A percentile compares a stretch with the other conserved stretches of the same genome.
phyloP scores from a whole-genome alignment of 2,329 filamentous ascomycete genomes.

The Fusarium goolgardi region DNA sequence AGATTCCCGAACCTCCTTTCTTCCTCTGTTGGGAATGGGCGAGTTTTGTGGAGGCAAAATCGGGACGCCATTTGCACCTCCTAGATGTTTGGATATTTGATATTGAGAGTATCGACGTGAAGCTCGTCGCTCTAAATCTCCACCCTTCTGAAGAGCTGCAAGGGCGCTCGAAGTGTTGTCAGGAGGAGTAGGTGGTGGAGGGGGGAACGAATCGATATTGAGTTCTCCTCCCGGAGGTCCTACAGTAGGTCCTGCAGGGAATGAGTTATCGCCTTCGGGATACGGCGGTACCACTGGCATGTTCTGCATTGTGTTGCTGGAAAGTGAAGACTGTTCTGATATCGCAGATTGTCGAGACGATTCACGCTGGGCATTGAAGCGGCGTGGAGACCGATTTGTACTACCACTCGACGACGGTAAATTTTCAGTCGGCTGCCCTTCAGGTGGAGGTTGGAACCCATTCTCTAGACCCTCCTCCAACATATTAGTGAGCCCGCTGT shows the following conservation, averaged over 20 bases:
- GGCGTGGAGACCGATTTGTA: constrained; percentile 59
- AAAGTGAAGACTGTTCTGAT: constrained; percentile 74
- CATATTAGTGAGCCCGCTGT: constrained; percentile 66
- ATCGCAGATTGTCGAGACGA: constrained; percentile 62
- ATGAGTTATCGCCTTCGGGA: constrained; percentile 67
- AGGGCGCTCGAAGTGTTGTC: constrained; percentile 90
- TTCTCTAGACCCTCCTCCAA: constrained; percentile 70
- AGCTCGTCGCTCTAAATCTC: constrained; percentile 90
- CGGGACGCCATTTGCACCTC: constrained; percentile 83
- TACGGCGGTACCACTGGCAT: constrained; percentile 81
- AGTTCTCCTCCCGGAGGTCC: constrained; percentile 57
- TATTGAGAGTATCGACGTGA: constrained; percentile 96
- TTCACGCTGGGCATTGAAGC: constrained; percentile 62
- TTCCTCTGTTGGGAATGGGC: constrained; percentile 85
- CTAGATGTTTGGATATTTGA: constrained; percentile 94
- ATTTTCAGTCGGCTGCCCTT: constrained; percentile 50
- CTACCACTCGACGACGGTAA: constrained; percentile 44
- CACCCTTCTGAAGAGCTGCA: constrained; percentile 88
- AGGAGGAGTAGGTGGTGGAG: constrained; percentile 73
- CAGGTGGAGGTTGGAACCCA: constrained; percentile 59
- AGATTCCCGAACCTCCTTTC: constrained; percentile 83
- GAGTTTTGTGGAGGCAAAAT: constrained; percentile 86
- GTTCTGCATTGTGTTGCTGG: constrained; percentile 80
- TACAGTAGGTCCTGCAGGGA: constrained; percentile 57
- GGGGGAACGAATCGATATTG: constrained; percentile 74